A percentile compares a stretch with the other conserved stretches of the same genome.
Evolutionary conservation across 371 early-diverging fungal genomes (phyloP).

Genomic region (Apophysomyces trapeziformis): DNA sequence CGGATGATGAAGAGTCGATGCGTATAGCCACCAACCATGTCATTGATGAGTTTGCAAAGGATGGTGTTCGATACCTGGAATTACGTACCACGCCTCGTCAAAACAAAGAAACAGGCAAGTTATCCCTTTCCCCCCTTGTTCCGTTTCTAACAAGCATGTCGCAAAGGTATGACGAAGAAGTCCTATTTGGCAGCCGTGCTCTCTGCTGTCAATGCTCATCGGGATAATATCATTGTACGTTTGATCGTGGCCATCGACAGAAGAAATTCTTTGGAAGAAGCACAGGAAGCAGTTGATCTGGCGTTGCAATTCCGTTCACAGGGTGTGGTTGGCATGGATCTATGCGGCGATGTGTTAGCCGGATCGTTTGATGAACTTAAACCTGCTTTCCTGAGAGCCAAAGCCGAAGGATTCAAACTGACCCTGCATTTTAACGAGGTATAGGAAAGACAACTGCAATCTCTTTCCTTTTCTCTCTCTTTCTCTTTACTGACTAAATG

Average conservation of each 20-base stretch:
- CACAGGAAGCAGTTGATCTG: constrained; percentile 58
- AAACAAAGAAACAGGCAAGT: constrained; percentile 42
- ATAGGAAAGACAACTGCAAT: not conserved
- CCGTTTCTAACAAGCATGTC: not conserved
- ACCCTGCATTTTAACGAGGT: constrained; percentile 70
- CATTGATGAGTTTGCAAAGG: constrained; percentile 59
- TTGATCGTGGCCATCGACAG: constrained; percentile 65
- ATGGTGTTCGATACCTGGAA: constrained; percentile 65
- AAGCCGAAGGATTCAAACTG: constrained; percentile 50
- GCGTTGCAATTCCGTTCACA: constrained; percentile 47
- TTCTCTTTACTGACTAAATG: not conserved
- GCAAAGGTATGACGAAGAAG: constrained; percentile 56
- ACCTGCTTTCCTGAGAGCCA: constrained; percentile 59
- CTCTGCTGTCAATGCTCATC: constrained; percentile 37
- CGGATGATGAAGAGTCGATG: constrained; percentile 51
- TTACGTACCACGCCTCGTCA: constrained; percentile 64
- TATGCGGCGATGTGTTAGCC: constrained; percentile 62
- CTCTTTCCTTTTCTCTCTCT: not conserved
- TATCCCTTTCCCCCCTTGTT: too few relatives aligned
- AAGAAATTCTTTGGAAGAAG: constrained; percentile 54
- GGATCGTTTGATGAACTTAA: constrained; percentile 49
- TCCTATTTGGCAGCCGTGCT: constrained; percentile 56
- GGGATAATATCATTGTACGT: constrained; percentile 48
- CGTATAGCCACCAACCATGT: constrained; percentile 45
- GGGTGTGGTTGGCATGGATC: constrained; percentile 66